These are phyloP conservation scores for Apiotrichum siamense DNA, from an alignment of 1,284 basidiomycete genomes.

Conservation along the genomic window DNA sequence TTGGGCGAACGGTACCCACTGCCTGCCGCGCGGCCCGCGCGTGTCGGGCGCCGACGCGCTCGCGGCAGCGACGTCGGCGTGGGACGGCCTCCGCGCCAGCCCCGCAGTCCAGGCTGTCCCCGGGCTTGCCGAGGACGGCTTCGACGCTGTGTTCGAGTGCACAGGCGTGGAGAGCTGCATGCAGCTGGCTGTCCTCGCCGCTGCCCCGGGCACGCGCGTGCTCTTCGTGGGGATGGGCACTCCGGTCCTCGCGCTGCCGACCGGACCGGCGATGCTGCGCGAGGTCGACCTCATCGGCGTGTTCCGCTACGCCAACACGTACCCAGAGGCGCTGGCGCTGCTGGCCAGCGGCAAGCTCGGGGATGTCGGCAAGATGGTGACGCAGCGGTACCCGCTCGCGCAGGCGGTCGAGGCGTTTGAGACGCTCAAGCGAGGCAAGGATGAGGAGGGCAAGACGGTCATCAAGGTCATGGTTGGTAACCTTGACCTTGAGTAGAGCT, in stretches of 20 bases:
- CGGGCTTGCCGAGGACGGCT: slow-evolving; percentile 65
- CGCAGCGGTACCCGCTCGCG: slow-evolving; percentile 66
- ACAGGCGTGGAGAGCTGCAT: slow-evolving; percentile 88
- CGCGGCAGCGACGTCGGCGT: slow-evolving; percentile 60
- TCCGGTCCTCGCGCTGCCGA: slow-evolving; percentile 71
- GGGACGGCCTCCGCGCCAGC: slow-evolving; percentile 40
- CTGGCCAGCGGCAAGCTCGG: slow-evolving; percentile 59
- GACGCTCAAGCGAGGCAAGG: slow-evolving; percentile 65
- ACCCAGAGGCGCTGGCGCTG: slow-evolving; percentile 72
- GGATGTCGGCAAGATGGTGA: slow-evolving; percentile 68
- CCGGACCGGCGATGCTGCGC: slow-evolving; percentile 71
- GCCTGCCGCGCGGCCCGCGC: slow-evolving; percentile 54
- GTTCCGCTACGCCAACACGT: slow-evolving; percentile 72
- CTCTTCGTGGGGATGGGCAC: slow-evolving; percentile 95
- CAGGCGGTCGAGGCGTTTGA: slow-evolving; percentile 70
- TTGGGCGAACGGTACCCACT: slow-evolving; percentile 68
- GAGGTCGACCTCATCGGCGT: slow-evolving; percentile 92
- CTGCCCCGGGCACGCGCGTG: slow-evolving; percentile 75
- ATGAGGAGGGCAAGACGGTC: slow-evolving; percentile 69
- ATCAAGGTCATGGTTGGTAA: slow-evolving; percentile 72
- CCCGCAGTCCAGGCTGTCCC: slow-evolving; percentile 28
- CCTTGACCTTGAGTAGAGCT: slow-evolving; percentile 6
- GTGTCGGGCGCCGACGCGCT: slow-evolving; percentile 59
- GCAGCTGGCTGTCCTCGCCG: slow-evolving; percentile 76
- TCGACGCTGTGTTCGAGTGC: slow-evolving; percentile 85